These are phyloP conservation scores for Besnoitia besnoiti DNA, from an alignment of 169 alveolate genomes.

Conservation along the genomic window DNA sequence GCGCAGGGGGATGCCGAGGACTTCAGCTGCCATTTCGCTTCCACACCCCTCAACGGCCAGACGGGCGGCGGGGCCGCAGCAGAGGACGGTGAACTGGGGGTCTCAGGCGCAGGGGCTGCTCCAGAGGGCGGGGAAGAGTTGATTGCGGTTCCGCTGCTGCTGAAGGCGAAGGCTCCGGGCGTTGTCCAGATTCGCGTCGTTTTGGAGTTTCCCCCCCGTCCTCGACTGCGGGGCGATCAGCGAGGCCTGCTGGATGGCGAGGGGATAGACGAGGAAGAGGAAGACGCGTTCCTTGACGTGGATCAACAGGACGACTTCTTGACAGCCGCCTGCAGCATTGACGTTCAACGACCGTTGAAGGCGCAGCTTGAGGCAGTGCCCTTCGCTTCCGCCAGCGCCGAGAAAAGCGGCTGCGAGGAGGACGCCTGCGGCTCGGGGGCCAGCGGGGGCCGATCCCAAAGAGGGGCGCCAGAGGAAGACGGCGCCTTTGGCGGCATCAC, in stretches of 20 bases:
- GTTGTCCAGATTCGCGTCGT: conserved; percentile 5
- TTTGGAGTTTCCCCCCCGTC: conserved; percentile 10
- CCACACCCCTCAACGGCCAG: no score
- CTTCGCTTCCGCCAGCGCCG: not conserved
- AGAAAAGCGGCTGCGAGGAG: not conserved
- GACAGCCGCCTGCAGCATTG: not conserved
- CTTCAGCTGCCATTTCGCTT: no score
- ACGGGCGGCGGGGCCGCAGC: no score
- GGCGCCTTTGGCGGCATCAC: not conserved
- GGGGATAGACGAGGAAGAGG: not conserved
- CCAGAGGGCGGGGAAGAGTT: not conserved
- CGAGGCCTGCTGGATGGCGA: not conserved
- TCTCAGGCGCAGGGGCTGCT: no score
- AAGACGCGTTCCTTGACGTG: not conserved
- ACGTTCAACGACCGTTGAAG: not conserved
- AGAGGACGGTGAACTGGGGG: no score
- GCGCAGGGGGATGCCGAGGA: no score
- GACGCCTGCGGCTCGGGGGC: not conserved
- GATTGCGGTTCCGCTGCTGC: not conserved
- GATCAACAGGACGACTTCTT: conserved; percentile 16
- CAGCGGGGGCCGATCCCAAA: not conserved
- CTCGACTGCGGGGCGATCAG: not conserved
- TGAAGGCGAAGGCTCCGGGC: not conserved
- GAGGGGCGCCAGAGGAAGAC: not conserved
- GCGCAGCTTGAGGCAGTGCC: conserved; percentile 17